Conservation (phyloP, 345 rosid genomes). For the Syzygium grande region DNA sequence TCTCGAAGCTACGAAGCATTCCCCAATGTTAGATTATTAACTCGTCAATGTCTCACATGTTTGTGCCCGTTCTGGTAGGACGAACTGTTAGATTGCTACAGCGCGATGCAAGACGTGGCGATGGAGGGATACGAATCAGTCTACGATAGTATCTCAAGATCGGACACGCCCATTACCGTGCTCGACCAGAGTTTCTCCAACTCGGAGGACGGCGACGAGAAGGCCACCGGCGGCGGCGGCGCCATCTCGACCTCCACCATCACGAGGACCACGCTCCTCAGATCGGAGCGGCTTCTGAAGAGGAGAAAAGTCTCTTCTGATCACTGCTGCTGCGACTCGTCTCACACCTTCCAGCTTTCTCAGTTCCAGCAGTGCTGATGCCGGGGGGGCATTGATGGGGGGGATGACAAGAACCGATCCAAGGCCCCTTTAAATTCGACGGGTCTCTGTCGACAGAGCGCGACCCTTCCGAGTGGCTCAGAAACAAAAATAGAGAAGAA, state of each 20-base stretch:
- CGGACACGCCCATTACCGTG: constrained; percentile 37
- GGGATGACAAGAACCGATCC: background rate
- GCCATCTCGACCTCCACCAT: constrained; percentile 17
- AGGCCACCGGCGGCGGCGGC: background rate
- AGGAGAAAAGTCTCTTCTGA: constrained; percentile 1
- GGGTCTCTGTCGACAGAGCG: background rate
- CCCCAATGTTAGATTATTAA: background rate
- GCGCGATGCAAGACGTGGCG: constrained; percentile 29
- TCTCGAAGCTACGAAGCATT: background rate
- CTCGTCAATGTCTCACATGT: background rate
- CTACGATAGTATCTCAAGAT: constrained; percentile 19
- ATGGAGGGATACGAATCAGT: constrained; percentile 15
- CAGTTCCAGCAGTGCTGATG: constrained; percentile 14
- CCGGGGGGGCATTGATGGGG: background rate
- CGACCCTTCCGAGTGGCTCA: background rate
- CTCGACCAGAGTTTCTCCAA: constrained; percentile 22
- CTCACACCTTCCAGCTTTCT: constrained; percentile 10
- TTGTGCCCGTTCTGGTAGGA: constrained; percentile 18
- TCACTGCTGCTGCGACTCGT: background rate
- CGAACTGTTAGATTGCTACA: constrained; percentile 26
- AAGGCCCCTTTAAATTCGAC: background rate
- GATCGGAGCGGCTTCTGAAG: constrained; percentile 9
- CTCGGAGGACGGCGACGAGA: background rate
- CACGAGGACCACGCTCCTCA: constrained; percentile 4
- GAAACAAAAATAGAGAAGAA: background rate